These are phyloP conservation scores for Globisporangium takayamanum DNA, from an alignment of 352 stramenopile genomes.

Conservation along the genomic window DNA sequence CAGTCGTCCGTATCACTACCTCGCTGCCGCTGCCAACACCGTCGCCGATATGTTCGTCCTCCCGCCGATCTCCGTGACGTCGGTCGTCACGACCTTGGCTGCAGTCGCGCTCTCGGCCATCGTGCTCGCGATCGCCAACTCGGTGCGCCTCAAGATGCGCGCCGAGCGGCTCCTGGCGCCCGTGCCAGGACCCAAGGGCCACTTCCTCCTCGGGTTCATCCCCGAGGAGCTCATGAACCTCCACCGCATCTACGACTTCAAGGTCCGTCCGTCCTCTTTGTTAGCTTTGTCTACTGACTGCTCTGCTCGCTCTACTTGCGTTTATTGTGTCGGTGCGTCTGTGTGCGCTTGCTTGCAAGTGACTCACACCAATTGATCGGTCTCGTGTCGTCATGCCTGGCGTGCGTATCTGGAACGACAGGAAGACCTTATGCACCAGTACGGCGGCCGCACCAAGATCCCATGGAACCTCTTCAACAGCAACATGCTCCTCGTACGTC, in stretches of 20 bases:
- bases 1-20: neutral
- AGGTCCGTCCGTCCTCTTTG: neutral
- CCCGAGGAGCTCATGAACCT: conserved; percentile 5
- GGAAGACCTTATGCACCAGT: conserved; percentile 29
- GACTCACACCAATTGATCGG: too few species aligned
- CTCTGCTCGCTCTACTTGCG: too few species aligned
- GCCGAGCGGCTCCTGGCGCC: conserved; percentile 5
- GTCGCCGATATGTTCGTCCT: neutral
- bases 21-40: neutral
- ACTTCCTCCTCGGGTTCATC: conserved; percentile 3
- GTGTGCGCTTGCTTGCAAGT: too few species aligned
- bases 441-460: conserved; percentile 51
- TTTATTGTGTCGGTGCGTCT: neutral
- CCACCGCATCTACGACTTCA: conserved; percentile 11
- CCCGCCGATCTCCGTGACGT: neutral
- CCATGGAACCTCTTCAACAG: conserved; percentile 46
- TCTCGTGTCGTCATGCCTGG: neutral
- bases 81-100: neutral
- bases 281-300: too few species aligned
- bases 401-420: conserved; percentile 1
- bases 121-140: neutral
- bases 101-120: neutral
- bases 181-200: conserved; percentile 9
- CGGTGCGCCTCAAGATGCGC: conserved; percentile 4
- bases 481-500: neutral